Evolutionary conservation across 371 early-diverging fungal genomes (phyloP).

Genomic region (Rhizomucor miehei): DNA sequence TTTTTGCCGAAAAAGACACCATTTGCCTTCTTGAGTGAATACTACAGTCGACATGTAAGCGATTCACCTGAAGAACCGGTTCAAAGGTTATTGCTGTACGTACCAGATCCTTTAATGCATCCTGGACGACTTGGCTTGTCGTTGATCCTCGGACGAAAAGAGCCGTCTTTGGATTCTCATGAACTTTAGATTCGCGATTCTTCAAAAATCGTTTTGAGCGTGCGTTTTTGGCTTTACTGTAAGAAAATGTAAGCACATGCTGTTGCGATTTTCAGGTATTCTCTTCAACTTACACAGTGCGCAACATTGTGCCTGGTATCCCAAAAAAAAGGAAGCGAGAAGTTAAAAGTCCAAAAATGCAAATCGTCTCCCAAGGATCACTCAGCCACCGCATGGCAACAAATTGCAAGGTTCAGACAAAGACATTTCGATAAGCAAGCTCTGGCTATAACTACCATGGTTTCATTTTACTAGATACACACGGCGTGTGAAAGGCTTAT

Average conservation of each 20-base stretch:
- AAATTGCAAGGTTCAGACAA: too few relatives aligned
- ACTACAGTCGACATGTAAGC: slow-evolving; percentile 45
- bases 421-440: too few relatives aligned
- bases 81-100: slow-evolving; percentile 4
- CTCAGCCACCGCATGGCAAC: too few relatives aligned
- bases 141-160: slow-evolving; percentile 85
- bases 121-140: slow-evolving; percentile 81
- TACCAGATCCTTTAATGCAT: slow-evolving; percentile 89
- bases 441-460: too few relatives aligned
- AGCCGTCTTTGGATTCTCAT: slow-evolving; percentile 89
- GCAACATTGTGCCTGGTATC: slow-evolving; percentile 31
- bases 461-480: too few relatives aligned
- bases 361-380: too few relatives aligned
- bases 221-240: slow-evolving; percentile 79
- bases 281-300: slow-evolving; percentile 40
- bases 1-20: slow-evolving; percentile 88
- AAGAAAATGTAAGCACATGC: neutral
- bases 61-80: neutral
- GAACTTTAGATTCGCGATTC: slow-evolving; percentile 86
- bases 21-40: slow-evolving; percentile 87
- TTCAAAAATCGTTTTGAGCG: slow-evolving; percentile 82
- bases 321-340: too few relatives aligned
- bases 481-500: too few relatives aligned
- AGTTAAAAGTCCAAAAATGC: too few relatives aligned
- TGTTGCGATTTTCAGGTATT: neutral